phyloP scores from a whole-genome alignment of 2,329 filamentous ascomycete genomes.

The Samsoniella hepiali region DNA sequence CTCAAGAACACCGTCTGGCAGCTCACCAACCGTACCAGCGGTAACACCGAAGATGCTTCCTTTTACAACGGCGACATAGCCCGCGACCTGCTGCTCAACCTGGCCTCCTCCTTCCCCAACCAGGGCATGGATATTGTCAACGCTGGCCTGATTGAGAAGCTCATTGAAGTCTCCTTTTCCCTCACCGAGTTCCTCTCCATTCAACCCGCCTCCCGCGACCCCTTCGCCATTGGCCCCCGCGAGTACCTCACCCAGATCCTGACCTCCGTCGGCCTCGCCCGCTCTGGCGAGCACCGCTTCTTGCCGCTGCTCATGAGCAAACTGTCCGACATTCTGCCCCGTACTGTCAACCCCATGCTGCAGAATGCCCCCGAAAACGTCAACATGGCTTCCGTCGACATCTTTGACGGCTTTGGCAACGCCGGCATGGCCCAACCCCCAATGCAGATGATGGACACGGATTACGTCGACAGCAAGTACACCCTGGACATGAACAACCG shows the following conservation, averaged over 20 bases:
- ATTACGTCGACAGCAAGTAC: constrained; percentile 44
- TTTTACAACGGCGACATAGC: constrained; percentile 63
- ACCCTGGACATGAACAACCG: constrained; percentile 34
- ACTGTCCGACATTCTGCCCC: constrained; percentile 67
- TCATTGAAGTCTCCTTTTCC: constrained; percentile 72
- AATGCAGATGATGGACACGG: constrained; percentile 44
- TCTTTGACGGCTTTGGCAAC: constrained; percentile 65
- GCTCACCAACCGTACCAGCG: constrained; percentile 51
- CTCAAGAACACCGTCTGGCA: constrained; percentile 63
- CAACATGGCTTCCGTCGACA: constrained; percentile 54
- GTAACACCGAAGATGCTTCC: constrained; percentile 44
- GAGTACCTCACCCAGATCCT: constrained; percentile 71
- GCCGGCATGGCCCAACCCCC: constrained; percentile 56
- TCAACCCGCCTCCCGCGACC: constrained; percentile 56
- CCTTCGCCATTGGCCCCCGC: constrained; percentile 64
- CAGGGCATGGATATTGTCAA: constrained; percentile 72
- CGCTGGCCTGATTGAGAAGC: constrained; percentile 73
- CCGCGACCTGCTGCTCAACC: constrained; percentile 58
- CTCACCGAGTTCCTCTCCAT: constrained; percentile 70
- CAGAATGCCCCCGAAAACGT: constrained; percentile 55
- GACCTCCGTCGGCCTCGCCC: constrained; percentile 64
- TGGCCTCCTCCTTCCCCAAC: constrained; percentile 69
- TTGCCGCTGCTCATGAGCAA: constrained; percentile 74
- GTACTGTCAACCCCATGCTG: constrained; percentile 57
- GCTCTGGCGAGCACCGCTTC: constrained; percentile 73